Evolutionary conservation across 2,329 filamentous ascomycete genomes (phyloP).

Genomic region (Capronia coronata): DNA sequence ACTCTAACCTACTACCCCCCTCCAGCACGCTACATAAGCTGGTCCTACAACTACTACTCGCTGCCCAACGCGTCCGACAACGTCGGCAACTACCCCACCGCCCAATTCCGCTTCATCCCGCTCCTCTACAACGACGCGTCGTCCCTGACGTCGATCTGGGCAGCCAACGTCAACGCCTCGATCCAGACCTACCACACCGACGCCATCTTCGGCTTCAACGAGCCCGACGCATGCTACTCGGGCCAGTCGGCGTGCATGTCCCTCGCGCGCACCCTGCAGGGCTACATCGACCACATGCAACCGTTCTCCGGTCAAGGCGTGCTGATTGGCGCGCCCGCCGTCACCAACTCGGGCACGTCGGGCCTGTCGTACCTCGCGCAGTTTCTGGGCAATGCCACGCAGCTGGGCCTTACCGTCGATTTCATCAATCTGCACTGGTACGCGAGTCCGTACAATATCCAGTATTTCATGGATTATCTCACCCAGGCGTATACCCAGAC

Average conservation of each 20-base stretch:
- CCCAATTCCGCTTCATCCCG: conserved; percentile 37
- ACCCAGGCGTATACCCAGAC: conserved; percentile 32
- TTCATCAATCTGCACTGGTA: conserved; percentile 44
- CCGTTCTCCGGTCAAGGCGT: conserved; percentile 37
- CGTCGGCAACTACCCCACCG: conserved; percentile 35
- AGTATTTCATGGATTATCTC: conserved; percentile 37
- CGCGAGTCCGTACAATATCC: conserved; percentile 32
- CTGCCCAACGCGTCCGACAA: conserved; percentile 31
- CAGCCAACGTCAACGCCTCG: conserved; percentile 36
- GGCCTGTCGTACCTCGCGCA: conserved; percentile 36
- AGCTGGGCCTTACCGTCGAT: conserved; percentile 32
- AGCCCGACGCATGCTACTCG: conserved; percentile 37
- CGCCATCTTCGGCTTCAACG: conserved; percentile 43
- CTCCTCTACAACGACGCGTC: conserved; percentile 53
- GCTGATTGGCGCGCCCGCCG: conserved; percentile 37
- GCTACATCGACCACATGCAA: conserved; percentile 37
- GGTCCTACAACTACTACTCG: conserved; percentile 43
- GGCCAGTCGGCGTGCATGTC: conserved; percentile 35
- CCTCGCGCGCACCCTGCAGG: conserved; percentile 32
- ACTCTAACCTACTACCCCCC: conserved; percentile 18
- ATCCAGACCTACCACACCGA: conserved; percentile 33
- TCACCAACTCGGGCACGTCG: conserved; percentile 33
- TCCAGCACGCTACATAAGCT: conserved; percentile 30
- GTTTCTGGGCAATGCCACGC: conserved; percentile 37
- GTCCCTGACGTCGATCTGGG: conserved; percentile 36